Evolutionary conservation across 2,329 filamentous ascomycete species (phyloP).

Genomic region (Fusarium armeniacum): DNA sequence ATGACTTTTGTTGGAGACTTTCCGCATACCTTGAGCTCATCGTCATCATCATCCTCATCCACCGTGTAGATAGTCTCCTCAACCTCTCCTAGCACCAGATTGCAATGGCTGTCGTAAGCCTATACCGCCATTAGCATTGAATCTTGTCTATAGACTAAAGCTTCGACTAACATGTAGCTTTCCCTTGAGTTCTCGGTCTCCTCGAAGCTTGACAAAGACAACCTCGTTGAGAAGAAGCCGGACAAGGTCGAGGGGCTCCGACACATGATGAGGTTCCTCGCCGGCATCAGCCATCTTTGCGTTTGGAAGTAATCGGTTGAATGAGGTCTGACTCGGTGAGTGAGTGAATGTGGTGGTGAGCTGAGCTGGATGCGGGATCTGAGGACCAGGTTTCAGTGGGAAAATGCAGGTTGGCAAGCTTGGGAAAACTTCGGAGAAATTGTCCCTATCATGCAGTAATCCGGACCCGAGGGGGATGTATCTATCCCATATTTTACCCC

Average conservation of each 20-base stretch:
- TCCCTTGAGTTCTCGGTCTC: slow-evolving; percentile 95
- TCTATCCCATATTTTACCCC: slow-evolving; percentile 30
- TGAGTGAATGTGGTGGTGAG: slow-evolving; percentile 18
- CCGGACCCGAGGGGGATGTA: slow-evolving; percentile 3
- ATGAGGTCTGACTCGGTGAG: slow-evolving; percentile 12
- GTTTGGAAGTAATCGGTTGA: background rate
- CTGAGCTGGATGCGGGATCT: slow-evolving; percentile 29
- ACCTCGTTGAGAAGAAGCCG: slow-evolving; percentile 94
- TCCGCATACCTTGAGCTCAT: slow-evolving; percentile 76
- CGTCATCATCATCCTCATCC: slow-evolving; percentile 91
- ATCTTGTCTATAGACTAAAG: background rate
- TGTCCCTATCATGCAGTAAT: slow-evolving; percentile 22
- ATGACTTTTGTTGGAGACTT: background rate
- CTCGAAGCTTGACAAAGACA: slow-evolving; percentile 96
- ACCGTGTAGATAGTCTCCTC: slow-evolving; percentile 97
- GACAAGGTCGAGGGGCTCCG: slow-evolving; percentile 96
- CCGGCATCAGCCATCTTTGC: slow-evolving; percentile 84
- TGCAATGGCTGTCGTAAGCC: slow-evolving; percentile 99
- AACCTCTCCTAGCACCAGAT: slow-evolving; percentile 93
- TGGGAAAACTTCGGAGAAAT: slow-evolving; percentile 48
- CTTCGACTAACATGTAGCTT: slow-evolving; percentile 82
- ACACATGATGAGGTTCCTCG: slow-evolving; percentile 78
- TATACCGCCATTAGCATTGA: slow-evolving; percentile 56
- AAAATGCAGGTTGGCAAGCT: slow-evolving; percentile 41
- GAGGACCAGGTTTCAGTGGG: slow-evolving; percentile 37